Base-by-base conservation (phyloP, 1,284 basidiomycete species). In the Ganoderma boninense region DNA sequence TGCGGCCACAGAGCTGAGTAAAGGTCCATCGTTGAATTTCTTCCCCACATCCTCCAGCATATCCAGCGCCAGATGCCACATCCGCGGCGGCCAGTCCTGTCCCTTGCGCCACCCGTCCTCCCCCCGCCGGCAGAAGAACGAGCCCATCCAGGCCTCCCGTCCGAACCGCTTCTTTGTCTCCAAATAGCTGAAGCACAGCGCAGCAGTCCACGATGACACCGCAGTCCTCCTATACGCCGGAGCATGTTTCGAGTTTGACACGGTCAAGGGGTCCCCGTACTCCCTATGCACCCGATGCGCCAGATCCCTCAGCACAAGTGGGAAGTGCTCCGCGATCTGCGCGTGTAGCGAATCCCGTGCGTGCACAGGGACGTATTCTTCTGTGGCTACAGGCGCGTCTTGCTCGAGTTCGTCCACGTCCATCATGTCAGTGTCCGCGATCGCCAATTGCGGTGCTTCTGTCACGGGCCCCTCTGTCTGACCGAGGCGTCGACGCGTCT, bases 311-410 rank as follows among this genome's bases (percentile, higher is more conserved):
- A 94, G 84, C 64, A 92, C 78, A 54, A 85, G 84, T 35, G 84
- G 84, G 77, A 94, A 94, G 77, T 93, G 89, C 62, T 90, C 88
- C 64, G 92, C 84, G 61, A 93, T 85, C 74, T 92, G 88, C 42
- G 88, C 78, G 77, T 94, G 93, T 56, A 94, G 84, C 68, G 86
- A 81, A 79, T 92, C 90, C 68, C 91, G 82, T 4, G 90, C 85
- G 76, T 92, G 88, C 61, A 83, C 85, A 6, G 87, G 89, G 59
- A 75, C 62, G 70, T 73, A 75, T 66, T 76, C 71, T 43, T 78
- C 77, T 26, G 75, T 64, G 26, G 70, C 59, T 16, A 77, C 77
- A 26, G 40, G 6, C 52, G 49, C 13, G 8, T 54, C 49, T 23
- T 87, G 87, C 52, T 90, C 87, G 74, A 92, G 87, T 49, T 90